phyloP scores from a whole-genome alignment of 2,329 filamentous ascomycete genomes.

The Dryadomyces quercus-mongolicae region DNA sequence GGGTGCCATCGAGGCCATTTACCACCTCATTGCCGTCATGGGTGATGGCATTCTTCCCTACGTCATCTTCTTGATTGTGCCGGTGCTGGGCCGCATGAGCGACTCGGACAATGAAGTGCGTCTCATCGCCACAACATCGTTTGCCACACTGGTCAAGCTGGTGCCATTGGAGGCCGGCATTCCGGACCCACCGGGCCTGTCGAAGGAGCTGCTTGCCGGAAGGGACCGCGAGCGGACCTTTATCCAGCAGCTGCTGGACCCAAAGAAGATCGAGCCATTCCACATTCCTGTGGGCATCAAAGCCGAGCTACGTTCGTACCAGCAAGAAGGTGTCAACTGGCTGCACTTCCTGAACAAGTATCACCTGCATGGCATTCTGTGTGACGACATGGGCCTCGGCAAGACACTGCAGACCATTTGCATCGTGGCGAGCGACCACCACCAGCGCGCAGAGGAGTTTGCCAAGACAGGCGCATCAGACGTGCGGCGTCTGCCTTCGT shows the following conservation, averaged over 20 bases:
- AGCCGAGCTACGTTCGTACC: conserved; percentile 88
- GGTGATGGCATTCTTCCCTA: conserved; percentile 92
- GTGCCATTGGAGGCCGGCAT: conserved; percentile 96
- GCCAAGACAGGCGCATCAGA: conserved; percentile 70
- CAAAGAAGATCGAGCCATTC: conserved; percentile 93
- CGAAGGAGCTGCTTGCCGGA: conserved; percentile 75
- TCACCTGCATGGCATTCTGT: conserved; percentile 94
- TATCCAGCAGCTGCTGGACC: conserved; percentile 89
- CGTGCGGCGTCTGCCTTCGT: conserved; percentile 66
- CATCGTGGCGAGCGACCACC: conserved; percentile 95
- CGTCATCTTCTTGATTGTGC: conserved; percentile 97
- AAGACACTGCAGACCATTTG: conserved; percentile 96
- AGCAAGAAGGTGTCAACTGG: conserved; percentile 99
- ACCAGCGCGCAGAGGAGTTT: conserved; percentile 83
- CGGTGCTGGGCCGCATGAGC: conserved; percentile 94
- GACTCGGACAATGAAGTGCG: conserved; percentile 95
- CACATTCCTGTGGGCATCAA: conserved; percentile 93
- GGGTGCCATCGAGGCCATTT: conserved; percentile 88
- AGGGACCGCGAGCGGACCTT: conserved; percentile 92
- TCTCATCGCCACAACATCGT: conserved; percentile 88
- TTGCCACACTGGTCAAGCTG: conserved; percentile 91
- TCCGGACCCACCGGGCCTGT: conserved; percentile 87
- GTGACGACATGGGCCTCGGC: conserved; percentile 97
- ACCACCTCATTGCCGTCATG: conserved; percentile 97
- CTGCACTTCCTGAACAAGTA: conserved; percentile 96